Percentiles rank a stretch among this genome's conserved stretches.
These are phyloP conservation scores for Starmera dryadoides DNA, from an alignment of 805 yeast species.

Conservation along the genomic window DNA sequence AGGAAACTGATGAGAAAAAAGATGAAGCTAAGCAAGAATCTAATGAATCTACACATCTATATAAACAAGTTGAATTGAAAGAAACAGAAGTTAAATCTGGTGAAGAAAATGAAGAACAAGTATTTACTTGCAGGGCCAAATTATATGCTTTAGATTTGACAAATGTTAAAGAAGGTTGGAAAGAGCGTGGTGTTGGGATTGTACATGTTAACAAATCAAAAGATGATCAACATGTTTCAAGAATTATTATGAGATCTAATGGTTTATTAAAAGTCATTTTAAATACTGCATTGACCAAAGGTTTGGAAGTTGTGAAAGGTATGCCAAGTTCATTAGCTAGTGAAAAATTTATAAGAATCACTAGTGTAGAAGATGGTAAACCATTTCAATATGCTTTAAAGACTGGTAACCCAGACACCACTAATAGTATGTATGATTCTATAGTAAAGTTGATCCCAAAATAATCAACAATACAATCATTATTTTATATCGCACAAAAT, in stretches of 20 bases:
- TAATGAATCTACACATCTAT: constrained; percentile 28
- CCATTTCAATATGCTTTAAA: constrained; percentile 84
- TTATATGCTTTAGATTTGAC: constrained; percentile 68
- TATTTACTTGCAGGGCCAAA: constrained; percentile 68
- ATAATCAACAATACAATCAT: no score
- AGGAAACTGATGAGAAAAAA: constrained; percentile 11
- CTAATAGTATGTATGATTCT: constrained; percentile 49
- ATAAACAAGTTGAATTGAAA: constrained; percentile 52
- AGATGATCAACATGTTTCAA: constrained; percentile 29
- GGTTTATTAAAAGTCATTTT: constrained; percentile 78
- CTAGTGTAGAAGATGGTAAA: constrained; percentile 53
- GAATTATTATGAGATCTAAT: constrained; percentile 87
- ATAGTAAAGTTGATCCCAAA: constrained; percentile 26
- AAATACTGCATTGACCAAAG: constrained; percentile 59
- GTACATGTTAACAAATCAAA: constrained; percentile 62
- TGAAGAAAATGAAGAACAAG: constrained; percentile 75
- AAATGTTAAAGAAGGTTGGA: constrained; percentile 77
- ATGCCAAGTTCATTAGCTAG: constrained; percentile 80
- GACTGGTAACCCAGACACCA: constrained; percentile 53
- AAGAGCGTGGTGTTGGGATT: constrained; percentile 87
- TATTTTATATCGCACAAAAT: no score
- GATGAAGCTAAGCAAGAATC: constrained; percentile 15
- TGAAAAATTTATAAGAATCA: constrained; percentile 74
- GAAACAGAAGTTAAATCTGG: constrained; percentile 70
- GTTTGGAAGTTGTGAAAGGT: constrained; percentile 65